Evolutionary conservation across 176 grass and related monocot genomes (phyloP).

Genomic region (Oryza nivara): DNA sequence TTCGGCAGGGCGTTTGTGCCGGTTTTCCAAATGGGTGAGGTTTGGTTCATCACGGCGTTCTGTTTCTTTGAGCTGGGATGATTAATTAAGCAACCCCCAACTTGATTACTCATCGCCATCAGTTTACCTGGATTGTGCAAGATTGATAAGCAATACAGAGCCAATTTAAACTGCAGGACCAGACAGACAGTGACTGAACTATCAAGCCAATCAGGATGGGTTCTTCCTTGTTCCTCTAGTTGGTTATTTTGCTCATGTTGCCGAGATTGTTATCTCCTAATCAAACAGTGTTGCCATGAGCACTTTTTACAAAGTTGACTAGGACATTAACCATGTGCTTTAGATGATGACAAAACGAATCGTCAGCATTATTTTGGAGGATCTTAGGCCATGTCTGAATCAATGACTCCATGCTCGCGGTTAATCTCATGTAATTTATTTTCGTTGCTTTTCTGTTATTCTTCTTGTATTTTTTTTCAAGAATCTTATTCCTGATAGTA

Average conservation of each 20-base stretch:
- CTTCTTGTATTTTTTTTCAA: neutral
- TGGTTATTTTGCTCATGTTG: neutral
- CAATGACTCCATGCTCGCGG: neutral
- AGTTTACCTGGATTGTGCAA: neutral
- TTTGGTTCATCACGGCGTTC: neutral
- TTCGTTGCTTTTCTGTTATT: no score
- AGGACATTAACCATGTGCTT: neutral
- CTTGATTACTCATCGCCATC: neutral
- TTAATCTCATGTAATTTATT: neutral
- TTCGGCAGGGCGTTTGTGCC: neutral
- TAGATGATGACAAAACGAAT: neutral
- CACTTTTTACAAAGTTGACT: neutral
- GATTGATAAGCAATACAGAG: neutral
- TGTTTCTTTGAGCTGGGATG: neutral
- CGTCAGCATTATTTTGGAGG: neutral
- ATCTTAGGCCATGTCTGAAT: neutral
- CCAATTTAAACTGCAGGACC: neutral
- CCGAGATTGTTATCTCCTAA: neutral
- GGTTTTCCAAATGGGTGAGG: slow-evolving; percentile 7
- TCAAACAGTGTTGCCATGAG: neutral
- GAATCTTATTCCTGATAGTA: neutral
- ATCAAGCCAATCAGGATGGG: neutral
- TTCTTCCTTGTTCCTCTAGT: neutral
- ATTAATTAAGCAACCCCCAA: neutral
- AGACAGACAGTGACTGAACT: neutral